phyloP scores from a whole-genome alignment of 1,284 basidiomycete species.

The Rhizoctonia solani region DNA sequence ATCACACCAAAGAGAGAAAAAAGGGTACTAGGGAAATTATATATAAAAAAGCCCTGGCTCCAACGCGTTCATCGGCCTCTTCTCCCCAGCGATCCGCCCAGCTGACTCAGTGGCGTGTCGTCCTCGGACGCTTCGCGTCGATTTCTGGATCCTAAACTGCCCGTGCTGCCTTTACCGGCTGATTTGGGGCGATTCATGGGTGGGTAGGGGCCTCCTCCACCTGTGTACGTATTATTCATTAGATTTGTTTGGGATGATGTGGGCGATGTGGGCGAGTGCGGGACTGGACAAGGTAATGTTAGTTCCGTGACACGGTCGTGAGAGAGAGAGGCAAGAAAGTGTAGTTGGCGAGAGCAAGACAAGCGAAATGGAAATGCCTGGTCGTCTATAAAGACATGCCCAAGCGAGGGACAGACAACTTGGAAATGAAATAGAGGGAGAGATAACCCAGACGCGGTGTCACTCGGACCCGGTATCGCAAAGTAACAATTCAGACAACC shows the following conservation, averaged over 20 bases:
- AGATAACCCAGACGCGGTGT: too few species aligned
- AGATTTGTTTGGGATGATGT: neutral
- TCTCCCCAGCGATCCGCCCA: conserved; percentile 15
- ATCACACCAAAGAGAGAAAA: neutral
- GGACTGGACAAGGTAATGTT: neutral
- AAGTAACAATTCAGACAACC: too few species aligned
- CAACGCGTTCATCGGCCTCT: neutral
- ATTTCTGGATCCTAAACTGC: neutral
- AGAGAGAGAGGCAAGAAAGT: too few species aligned
- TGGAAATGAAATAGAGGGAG: too few species aligned
- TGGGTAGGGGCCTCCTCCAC: neutral
- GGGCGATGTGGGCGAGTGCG: neutral
- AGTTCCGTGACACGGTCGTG: too few species aligned
- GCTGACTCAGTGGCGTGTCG: conserved; percentile 7
- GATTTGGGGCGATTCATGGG: conserved; percentile 15
- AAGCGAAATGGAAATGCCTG: too few species aligned
- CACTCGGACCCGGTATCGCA: too few species aligned
- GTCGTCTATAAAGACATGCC: too few species aligned
- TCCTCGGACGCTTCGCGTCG: conserved; percentile 1
- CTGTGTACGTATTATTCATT: neutral
- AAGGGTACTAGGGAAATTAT: neutral
- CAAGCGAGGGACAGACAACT: too few species aligned
- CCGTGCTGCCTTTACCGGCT: conserved; percentile 7
- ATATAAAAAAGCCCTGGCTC: neutral
- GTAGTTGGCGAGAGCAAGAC: too few species aligned